Base-by-base conservation (phyloP, 768 basidiomycete genomes). In the Amanita jacksonii region DNA sequence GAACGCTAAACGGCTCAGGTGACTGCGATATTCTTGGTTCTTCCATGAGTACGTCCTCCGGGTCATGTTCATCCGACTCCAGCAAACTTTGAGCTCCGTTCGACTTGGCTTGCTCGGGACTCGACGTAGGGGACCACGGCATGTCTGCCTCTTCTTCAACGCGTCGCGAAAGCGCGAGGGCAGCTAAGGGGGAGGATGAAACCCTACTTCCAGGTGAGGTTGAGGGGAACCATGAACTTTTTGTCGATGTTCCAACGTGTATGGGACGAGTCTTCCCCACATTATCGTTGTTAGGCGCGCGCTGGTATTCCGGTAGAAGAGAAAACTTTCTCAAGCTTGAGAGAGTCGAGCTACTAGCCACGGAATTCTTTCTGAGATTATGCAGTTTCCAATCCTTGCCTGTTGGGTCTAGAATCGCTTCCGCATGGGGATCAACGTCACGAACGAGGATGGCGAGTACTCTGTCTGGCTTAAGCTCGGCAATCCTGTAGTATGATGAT, bases 401-500 rank as follows among this genome's bases (percentile, higher is more conserved):
- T 0, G 76, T 85, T 0, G 85, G 83, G 51, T 87, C 82, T 2
- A 73, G 70, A 5, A 85, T 60, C 0, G 69, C 61, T 2, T 65
- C 60, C 12, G 54, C 63, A 9, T 52, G 57, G 3, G 59, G 51
- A 34, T 69, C 67, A 10, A 81, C 85, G 53, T 94, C 86, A 16
- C 94, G 75, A 33, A 98, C 78, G 62, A 89, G 88, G 27, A 97
- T 76, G 3, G 70, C 89, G 3, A 81, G 63, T 28, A 98, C 72
- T 54, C 87, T 85, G 3, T 65, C 51, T 0, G 83, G 77, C 8
- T 79, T 68, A 45, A 87, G 80, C 13, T 65, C 60, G 0, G 94
- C 90, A 13, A 94, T 57, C 3, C 70, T 72, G 42, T 8, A 38
- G 6, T 38, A 28, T 6, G 15, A 10, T 22, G 8, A 32, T 34